These are phyloP conservation scores for Metschnikowia koreensis DNA, from an alignment of 805 yeast species.

Conservation along the genomic window DNA sequence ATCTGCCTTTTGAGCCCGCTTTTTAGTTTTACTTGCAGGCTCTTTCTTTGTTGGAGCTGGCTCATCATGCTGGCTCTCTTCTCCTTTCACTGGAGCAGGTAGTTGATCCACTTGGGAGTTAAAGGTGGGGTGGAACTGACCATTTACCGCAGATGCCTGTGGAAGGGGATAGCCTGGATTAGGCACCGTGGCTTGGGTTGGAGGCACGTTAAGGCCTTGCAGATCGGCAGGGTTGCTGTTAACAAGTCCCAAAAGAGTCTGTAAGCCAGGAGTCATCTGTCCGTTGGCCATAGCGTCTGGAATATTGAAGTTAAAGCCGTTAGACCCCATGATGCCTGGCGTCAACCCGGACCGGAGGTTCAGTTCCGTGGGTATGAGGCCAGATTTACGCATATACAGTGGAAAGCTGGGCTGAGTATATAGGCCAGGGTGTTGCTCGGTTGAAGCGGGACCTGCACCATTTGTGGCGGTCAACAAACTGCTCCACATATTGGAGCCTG, in stretches of 20 bases:
- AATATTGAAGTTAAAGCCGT: constrained; percentile 36
- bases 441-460: constrained; percentile 10
- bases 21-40: constrained; percentile 1
- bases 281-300: constrained; percentile 42
- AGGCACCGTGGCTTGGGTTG: neutral
- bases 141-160: neutral
- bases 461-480: constrained; percentile 44
- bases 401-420: constrained; percentile 10
- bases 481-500: constrained; percentile 50
- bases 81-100: neutral
- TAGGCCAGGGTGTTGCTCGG: constrained; percentile 6
- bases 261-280: constrained; percentile 49
- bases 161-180: neutral
- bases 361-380: constrained; percentile 76
- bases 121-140: constrained; percentile 4
- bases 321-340: constrained; percentile 45
- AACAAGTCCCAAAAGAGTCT: constrained; percentile 36
- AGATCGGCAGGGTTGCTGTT: constrained; percentile 4
- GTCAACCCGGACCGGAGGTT: constrained; percentile 69
- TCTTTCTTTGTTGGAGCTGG: constrained; percentile 1
- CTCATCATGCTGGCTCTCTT: neutral
- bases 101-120: neutral
- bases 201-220: neutral
- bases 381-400: constrained; percentile 47
- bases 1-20: constrained; percentile 3